Base-by-base conservation (phyloP, 148 eudicot species). In the Vaccinium macrocarpon region DNA sequence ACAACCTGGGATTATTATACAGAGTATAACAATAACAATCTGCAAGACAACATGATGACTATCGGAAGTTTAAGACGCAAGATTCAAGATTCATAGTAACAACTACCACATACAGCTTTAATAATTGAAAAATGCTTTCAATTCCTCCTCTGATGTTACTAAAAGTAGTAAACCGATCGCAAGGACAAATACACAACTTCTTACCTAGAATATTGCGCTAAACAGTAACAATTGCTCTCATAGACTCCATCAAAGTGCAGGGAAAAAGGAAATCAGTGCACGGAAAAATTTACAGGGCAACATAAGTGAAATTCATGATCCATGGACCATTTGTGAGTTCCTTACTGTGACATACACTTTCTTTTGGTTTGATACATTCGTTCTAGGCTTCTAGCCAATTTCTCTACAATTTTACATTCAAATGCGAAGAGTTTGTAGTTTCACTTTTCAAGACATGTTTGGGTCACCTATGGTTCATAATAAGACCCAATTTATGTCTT, bases 101-200 rank as follows among this genome's bases (percentile, higher is more conserved):
- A 52, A 78, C 23, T 27, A 78, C 42, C 19, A 35, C 29, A 55
- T 19, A 79, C 4, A 79, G 25, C 49, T 55, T 29, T 55, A 79
- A 79, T 19, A n/a, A 14, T 53, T 25, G 55, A 55, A 79, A 53
- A 53, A 15, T 79, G 66, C 66, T 79, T 53, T 27, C 62, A 78
- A 9, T 9, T 55, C 64, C 46, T 74, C 12, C 29, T 29, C 38
- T 27, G 18, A 79, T 55, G 29, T 32, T 18, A 79, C 15, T 15
- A 19, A 79, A 32, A 5, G 55, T 16, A 32, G 62, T 29, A 27
- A 55, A 18, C 2, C 10, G 46, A 78, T 15, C 10, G 38, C 38
- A 14, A 2, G 0, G 35, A 51, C 3, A 25, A 53, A 14, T 27
- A 78, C 32, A 76, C 52, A 52, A 35, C 19, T 73, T 73, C 42